A percentile compares a stretch with the other conserved stretches of the same genome.
phyloP scores from a whole-genome alignment of 1,139 yeast genomes.

The Geotrichum fermentans region DNA sequence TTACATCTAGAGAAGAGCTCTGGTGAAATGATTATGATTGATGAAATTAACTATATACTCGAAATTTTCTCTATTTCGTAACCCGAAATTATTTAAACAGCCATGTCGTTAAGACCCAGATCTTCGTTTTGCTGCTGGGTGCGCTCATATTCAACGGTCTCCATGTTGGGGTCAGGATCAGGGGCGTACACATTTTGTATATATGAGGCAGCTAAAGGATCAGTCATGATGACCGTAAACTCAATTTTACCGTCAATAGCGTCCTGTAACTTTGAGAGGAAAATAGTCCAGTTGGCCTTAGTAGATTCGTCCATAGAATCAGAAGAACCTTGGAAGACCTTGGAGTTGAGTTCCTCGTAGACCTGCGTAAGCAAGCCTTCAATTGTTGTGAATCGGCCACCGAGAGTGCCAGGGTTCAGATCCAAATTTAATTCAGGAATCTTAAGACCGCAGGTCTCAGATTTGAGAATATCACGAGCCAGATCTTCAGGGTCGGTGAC shows the following conservation, averaged over 20 bases:
- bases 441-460: slow-evolving; percentile 82
- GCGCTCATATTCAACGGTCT: slow-evolving; percentile 82
- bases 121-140: slow-evolving; percentile 82
- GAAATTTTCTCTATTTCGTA: background rate
- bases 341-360: slow-evolving; percentile 75
- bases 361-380: slow-evolving; percentile 92
- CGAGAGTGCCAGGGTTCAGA: slow-evolving; percentile 92
- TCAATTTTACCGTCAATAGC: slow-evolving; percentile 82
- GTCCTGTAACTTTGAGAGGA: slow-evolving; percentile 66
- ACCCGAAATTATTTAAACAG: slow-evolving; percentile 35
- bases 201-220: slow-evolving; percentile 91
- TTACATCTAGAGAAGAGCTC: too few relatives aligned
- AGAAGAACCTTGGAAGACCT: slow-evolving; percentile 80
- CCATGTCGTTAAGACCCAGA: slow-evolving; percentile 83
- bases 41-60: too few relatives aligned
- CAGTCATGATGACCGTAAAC: slow-evolving; percentile 84
- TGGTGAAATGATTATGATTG: too few relatives aligned
- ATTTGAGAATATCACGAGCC: slow-evolving; percentile 87
- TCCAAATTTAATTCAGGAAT: slow-evolving; percentile 88
- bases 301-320: slow-evolving; percentile 86
- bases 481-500: slow-evolving; percentile 91
- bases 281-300: slow-evolving; percentile 73
- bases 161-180: slow-evolving; percentile 94
- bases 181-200: slow-evolving; percentile 98
- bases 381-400: slow-evolving; percentile 94